Conservation (phyloP, 306 rosid species). For the Medicago arabica region DNA sequence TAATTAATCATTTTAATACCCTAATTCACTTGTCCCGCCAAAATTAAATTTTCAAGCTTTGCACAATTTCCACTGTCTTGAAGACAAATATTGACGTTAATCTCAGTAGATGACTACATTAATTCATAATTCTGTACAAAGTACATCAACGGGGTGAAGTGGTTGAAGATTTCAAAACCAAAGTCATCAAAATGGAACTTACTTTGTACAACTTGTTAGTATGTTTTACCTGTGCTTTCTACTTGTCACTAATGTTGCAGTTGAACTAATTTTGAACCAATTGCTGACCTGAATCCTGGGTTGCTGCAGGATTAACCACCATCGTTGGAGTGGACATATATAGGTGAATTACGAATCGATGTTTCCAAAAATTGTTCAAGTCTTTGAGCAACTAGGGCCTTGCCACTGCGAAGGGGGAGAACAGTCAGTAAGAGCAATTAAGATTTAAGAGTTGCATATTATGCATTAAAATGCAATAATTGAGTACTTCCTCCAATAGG, state of each 20-base stretch:
- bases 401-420: slow-evolving; percentile 14
- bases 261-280: neutral
- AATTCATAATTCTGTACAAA: neutral
- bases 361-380: neutral
- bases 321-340: neutral
- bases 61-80: neutral
- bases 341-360: slow-evolving; percentile 2
- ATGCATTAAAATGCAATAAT: neutral
- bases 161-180: slow-evolving; percentile 14
- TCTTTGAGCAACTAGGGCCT: slow-evolving; percentile 4
- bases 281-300: neutral
- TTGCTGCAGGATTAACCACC: slow-evolving; percentile 16
- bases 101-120: slow-evolving; percentile 9
- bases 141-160: slow-evolving; percentile 8
- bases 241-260: neutral
- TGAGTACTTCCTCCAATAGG: neutral
- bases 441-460: slow-evolving; percentile 3
- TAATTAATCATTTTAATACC: neutral
- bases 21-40: neutral
- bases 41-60: too few species aligned
- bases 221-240: slow-evolving; percentile 2
- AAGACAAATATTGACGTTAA: neutral
- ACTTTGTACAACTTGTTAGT: slow-evolving; percentile 1
- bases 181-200: slow-evolving; percentile 20
- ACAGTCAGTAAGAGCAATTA: neutral